phyloP scores from a whole-genome alignment of 2,329 filamentous ascomycete genomes.

The Paracamarosporium sp. region DNA sequence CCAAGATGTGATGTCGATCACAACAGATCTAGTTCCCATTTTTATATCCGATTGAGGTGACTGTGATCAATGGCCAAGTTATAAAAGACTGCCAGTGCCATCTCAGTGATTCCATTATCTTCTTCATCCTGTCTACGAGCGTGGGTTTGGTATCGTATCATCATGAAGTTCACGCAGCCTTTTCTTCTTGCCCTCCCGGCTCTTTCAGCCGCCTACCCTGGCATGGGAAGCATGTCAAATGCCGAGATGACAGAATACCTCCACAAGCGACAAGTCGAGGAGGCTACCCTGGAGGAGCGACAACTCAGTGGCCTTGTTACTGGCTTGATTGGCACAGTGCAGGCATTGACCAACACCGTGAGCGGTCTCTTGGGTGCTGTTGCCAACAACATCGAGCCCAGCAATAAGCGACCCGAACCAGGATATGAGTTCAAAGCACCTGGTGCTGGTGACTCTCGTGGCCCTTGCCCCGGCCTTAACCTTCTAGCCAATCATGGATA shows the following conservation, averaged over 20 bases:
- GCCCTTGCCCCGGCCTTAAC: conserved; percentile 61
- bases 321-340: background rate
- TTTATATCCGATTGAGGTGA: background rate
- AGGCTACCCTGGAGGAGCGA: background rate
- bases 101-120: background rate
- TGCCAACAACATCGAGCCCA: conserved; percentile 21
- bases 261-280: background rate
- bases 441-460: conserved; percentile 25
- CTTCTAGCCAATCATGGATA: conserved; percentile 60
- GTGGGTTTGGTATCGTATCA: background rate
- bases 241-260: background rate
- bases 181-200: background rate
- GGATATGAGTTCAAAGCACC: conserved; percentile 25
- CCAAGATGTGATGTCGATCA: background rate
- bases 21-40: background rate
- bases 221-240: background rate
- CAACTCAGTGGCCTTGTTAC: background rate
- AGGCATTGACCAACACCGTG: conserved; percentile 3
- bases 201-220: background rate
- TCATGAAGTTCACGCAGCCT: background rate
- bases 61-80: background rate
- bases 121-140: background rate
- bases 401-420: conserved; percentile 27
- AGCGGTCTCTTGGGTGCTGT: conserved; percentile 25
- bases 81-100: background rate